These are phyloP conservation scores for Komagataella populi DNA, from an alignment of 805 yeast genomes.

Conservation along the genomic window DNA sequence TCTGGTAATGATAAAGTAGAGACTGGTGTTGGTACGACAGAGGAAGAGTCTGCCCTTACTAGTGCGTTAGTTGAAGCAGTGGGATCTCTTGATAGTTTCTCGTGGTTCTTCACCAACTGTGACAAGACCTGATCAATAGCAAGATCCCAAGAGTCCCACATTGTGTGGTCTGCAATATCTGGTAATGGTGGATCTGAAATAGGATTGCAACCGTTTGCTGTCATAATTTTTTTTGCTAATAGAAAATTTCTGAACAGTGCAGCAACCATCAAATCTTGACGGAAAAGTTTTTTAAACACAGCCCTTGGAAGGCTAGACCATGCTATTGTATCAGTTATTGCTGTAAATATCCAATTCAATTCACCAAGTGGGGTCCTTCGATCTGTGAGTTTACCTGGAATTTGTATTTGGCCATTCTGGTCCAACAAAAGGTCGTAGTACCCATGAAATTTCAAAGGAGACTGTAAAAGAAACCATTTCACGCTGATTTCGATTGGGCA, in stretches of 20 bases:
- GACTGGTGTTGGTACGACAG: neutral
- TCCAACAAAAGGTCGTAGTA: conserved; percentile 35
- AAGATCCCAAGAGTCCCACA: conserved; percentile 98
- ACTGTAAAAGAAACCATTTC: conserved; percentile 81
- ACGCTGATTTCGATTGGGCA: conserved; percentile 92
- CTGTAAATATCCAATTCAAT: conserved; percentile 93
- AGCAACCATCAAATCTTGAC: conserved; percentile 95
- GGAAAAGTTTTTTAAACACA: conserved; percentile 73
- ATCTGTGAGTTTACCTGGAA: conserved; percentile 87
- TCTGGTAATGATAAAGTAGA: conserved; percentile 1
- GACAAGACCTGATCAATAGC: conserved; percentile 90
- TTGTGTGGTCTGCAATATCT: conserved; percentile 68
- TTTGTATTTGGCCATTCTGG: conserved; percentile 43
- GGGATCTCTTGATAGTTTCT: conserved; percentile 10
- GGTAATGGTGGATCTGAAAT: conserved; percentile 90
- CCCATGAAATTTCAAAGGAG: conserved; percentile 40
- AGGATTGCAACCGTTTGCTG: conserved; percentile 86
- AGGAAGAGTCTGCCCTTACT: conserved; percentile 3
- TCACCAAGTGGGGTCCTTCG: conserved; percentile 94
- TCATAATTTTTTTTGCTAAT: conserved; percentile 88
- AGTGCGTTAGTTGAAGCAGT: neutral
- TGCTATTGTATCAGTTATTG: conserved; percentile 95
- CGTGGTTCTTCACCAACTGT: conserved; percentile 37
- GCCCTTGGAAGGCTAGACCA: conserved; percentile 89
- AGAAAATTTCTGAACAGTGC: conserved; percentile 88